Conservation (phyloP, 257 asterid species). For the Fraxinus anomala region DNA sequence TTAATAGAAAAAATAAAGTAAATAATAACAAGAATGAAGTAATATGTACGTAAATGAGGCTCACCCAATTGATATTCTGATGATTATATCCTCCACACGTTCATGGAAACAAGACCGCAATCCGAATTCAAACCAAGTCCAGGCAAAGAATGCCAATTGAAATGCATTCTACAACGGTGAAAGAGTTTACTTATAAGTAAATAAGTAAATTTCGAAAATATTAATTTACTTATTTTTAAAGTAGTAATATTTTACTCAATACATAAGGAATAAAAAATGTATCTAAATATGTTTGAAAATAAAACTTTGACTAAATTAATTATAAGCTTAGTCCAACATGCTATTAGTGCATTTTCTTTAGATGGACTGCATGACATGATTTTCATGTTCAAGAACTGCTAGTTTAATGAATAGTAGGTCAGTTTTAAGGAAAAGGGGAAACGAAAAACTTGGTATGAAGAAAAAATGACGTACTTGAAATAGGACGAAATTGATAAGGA, state of each 20-base stretch:
- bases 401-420: not conserved
- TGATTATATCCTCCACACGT: slow-evolving; percentile 66
- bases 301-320: no score
- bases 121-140: slow-evolving; percentile 92
- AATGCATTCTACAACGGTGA: slow-evolving; percentile 77
- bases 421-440: not conserved
- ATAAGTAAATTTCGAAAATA: not conserved
- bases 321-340: not conserved
- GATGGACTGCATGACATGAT: not conserved
- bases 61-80: slow-evolving; percentile 87
- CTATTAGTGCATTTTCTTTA: no score
- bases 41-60: slow-evolving; percentile 3
- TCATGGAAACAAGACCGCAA: slow-evolving; percentile 78
- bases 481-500: slow-evolving; percentile 79
- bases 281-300: not conserved
- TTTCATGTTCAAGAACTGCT: not conserved
- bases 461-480: slow-evolving; percentile 54
- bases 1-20: no score
- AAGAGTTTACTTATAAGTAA: not conserved
- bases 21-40: no score
- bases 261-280: not conserved
- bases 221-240: no score
- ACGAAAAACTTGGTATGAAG: not conserved
- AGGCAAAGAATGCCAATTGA: slow-evolving; percentile 90
- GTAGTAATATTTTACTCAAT: no score